Evolutionary conservation across 805 yeast species (phyloP), one percentile per base, ranked within the genome.

Genomic region (Helenozyma rhizophorensis): DNA sequence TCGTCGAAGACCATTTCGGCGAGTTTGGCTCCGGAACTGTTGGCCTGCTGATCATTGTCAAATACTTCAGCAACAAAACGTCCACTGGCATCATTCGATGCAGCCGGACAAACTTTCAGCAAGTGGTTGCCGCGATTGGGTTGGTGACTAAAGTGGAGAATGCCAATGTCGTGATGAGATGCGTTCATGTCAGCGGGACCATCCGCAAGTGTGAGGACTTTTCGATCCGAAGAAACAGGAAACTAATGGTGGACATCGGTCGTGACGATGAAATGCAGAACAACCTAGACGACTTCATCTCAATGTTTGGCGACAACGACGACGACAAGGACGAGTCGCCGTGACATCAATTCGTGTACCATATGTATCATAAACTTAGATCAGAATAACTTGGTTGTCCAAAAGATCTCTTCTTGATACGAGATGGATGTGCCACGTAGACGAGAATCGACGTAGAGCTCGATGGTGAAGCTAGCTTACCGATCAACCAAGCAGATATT

Each of bases 1-100:
- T 76, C 2, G 55, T 89, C 6, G 76, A 74, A 37, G 68, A 68
- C 17, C 70, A 78, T 42, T 85, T 81, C 53, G 97, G 97, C 2
- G 95, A 86, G 33, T 62, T 68, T 34, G 96, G 95, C 0, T 50
- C 74, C 0, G 94, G 93, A 0, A 65, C 70, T 13, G 76, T 76
- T 4, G 76, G 79, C 1, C 59, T 76, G 38, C 70, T 80, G 19
- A 51, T 84, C 4, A 72, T 76, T 11, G 58, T 89, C 32, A 85
- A 87, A 52, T 88, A 88, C 54, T 89, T 85, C 57, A 83, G 93
- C 11, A 76, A 76, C 34, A 72, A 71, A 47, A 88, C 97, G 0
- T 78, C 88, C 0, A 80, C 88, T 0, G 97, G 97, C 0, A 89
- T 89, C 4, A 49, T 90, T 13, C 68, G 96, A 40, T 83, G 90